Base-by-base conservation (phyloP, 1,139 yeast species). In the Protomyces arabidopsidicola region DNA sequence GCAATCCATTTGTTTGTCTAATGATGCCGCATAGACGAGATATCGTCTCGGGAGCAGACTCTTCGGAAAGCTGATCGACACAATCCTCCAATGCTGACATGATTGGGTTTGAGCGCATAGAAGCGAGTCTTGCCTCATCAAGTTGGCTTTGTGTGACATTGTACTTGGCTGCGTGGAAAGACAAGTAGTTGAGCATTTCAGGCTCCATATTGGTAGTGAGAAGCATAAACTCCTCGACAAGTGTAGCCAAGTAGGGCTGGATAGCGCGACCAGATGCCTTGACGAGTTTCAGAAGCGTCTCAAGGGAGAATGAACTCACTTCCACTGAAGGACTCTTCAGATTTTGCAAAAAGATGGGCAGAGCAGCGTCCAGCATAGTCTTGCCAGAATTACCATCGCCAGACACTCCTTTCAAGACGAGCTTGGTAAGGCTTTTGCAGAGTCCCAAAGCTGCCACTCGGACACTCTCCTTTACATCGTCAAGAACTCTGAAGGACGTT, bases 381-480 rank as follows among this genome's bases (percentile, higher is more conserved):
- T 34, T 48, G 18, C 56, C 57, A 24, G 60, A 53, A n/a, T 22
- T n/a, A 20, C 54, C 53, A n/a, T 75, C 74, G 10, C 74, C 74
- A 45, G 81, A 85, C 18, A 87, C 81, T 45, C 82, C 80, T 55
- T 84, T 79, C 1, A 86, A 83, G 69, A 91, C 77, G 2, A 83
- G 79, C 14, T 84, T 81, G 0, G 96, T 84, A 50, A 93, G 77
- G 5, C 82, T 79, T 68, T 85, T 82, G 0, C 96, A 85, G 39
- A 93, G 77, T 55, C 80, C 82, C 60, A 81, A 75, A 10, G 96
- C 98, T 63, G 90, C 95, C 65, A 83, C 83, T 58, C 98, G 80
- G 3, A 93, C 98, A 75, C 95, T 88, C 58, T 90, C 97, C 72
- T 93, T 93, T 66, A 93, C 90, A 76, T 93, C 98, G 75, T 93